Evolutionary conservation across 768 basidiomycete genomes (phyloP).

Genomic region (Tulasnella sp.): DNA sequence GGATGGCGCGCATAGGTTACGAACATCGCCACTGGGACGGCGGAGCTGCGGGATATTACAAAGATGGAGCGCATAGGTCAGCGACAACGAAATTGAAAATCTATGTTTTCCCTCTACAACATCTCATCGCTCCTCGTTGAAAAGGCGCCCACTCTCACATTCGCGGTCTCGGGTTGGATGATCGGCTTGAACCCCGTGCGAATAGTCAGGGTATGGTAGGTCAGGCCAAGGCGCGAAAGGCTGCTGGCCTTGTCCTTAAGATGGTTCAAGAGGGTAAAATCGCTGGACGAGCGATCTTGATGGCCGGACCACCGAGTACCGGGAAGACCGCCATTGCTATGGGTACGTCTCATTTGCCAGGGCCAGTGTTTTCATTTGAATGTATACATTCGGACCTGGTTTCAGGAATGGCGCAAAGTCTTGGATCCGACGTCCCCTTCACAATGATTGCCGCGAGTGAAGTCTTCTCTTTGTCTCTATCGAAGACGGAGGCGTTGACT

Average conservation of each 20-base stretch:
- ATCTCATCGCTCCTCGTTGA: background rate
- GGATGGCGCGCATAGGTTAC: slow-evolving; percentile 21
- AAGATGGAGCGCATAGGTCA: slow-evolving; percentile 89
- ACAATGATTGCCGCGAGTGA: slow-evolving; percentile 97
- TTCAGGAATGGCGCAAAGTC: slow-evolving; percentile 93
- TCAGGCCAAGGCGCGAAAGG: slow-evolving; percentile 90
- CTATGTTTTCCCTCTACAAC: background rate
- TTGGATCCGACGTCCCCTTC: slow-evolving; percentile 92
- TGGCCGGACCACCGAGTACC: slow-evolving; percentile 93
- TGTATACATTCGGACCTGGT: slow-evolving; percentile 26
- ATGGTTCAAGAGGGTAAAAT: slow-evolving; percentile 97
- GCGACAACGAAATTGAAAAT: slow-evolving; percentile 5
- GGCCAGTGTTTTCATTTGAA: slow-evolving; percentile 24
- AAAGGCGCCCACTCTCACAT: slow-evolving; percentile 95
- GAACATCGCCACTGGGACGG: slow-evolving; percentile 65
- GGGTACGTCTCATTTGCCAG: slow-evolving; percentile 48
- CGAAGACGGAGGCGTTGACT: slow-evolving; percentile 94
- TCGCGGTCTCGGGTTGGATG: slow-evolving; percentile 87
- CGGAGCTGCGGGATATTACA: slow-evolving; percentile 74
- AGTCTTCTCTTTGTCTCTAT: slow-evolving; percentile 97
- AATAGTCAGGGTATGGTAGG: slow-evolving; percentile 96
- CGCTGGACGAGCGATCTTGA: slow-evolving; percentile 90
- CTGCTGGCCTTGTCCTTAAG: slow-evolving; percentile 92
- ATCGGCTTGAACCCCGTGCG: slow-evolving; percentile 76
- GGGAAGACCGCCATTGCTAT: slow-evolving; percentile 98